phyloP scores from a whole-genome alignment of 1,284 basidiomycete species.

The Earliella scabrosa region DNA sequence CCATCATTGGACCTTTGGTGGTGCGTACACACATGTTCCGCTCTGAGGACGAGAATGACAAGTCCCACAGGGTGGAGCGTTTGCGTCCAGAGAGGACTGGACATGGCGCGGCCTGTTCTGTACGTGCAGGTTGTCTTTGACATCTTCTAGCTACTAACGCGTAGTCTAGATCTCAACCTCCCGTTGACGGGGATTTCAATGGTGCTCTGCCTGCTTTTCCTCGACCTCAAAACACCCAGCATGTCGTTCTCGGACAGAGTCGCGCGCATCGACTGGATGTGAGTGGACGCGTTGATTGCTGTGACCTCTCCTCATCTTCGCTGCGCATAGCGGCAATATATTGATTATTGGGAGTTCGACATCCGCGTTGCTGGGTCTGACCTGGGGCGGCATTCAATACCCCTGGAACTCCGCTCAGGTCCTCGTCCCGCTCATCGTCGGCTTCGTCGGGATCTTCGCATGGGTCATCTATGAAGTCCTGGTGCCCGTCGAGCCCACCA shows the following conservation, averaged over 20 bases:
- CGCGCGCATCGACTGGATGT: slow-evolving; percentile 2
- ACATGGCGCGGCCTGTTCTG: slow-evolving; percentile 18
- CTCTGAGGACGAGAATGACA: no score
- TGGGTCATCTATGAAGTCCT: slow-evolving; percentile 36
- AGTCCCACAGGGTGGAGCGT: slow-evolving; percentile 12
- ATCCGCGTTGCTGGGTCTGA: slow-evolving; percentile 38
- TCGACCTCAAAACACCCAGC: not conserved
- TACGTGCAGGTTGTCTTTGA: no score
- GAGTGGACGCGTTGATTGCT: not conserved
- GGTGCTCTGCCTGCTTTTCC: not conserved
- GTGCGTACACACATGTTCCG: slow-evolving; percentile 1
- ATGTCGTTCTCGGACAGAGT: not conserved
- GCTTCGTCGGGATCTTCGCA: slow-evolving; percentile 36
- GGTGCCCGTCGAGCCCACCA: slow-evolving; percentile 21
- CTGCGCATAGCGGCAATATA: slow-evolving; percentile 39
- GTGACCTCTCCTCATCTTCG: not conserved
- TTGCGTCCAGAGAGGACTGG: not conserved
- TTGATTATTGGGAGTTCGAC: slow-evolving; percentile 40
- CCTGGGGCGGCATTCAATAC: slow-evolving; percentile 43
- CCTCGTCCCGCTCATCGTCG: slow-evolving; percentile 46
- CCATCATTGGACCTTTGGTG: slow-evolving; percentile 7
- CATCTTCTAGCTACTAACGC: no score
- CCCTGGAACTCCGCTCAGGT: slow-evolving; percentile 44
- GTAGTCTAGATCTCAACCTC: slow-evolving; percentile 9
- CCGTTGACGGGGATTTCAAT: slow-evolving; percentile 9